Conservation (phyloP, 2,329 filamentous ascomycete genomes). For the Zymoseptoria passerinii region DNA sequence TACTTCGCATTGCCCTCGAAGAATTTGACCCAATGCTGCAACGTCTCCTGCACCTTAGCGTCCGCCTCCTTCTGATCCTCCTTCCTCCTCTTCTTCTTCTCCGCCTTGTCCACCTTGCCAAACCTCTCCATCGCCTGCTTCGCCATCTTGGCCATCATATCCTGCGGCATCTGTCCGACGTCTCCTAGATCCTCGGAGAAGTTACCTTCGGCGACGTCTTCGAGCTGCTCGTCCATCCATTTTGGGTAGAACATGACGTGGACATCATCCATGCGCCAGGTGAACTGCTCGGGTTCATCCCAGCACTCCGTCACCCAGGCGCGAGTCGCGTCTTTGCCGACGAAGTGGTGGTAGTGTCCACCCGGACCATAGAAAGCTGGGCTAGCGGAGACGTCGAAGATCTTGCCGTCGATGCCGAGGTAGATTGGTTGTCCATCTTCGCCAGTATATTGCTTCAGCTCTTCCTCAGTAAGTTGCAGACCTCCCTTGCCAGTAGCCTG, state of each 20-base stretch:
- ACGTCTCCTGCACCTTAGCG: slow-evolving; percentile 53
- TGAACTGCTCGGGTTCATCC: slow-evolving; percentile 23
- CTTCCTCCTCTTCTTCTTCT: slow-evolving; percentile 15
- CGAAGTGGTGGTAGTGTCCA: slow-evolving; percentile 26
- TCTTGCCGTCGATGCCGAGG: slow-evolving; percentile 25
- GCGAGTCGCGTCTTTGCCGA: slow-evolving; percentile 24
- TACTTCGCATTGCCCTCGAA: slow-evolving; percentile 22
- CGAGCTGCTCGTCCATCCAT: slow-evolving; percentile 23
- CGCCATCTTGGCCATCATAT: slow-evolving; percentile 21
- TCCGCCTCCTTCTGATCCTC: slow-evolving; percentile 42
- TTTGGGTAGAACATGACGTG: slow-evolving; percentile 24
- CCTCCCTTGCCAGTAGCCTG: slow-evolving; percentile 3
- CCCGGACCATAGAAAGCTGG: slow-evolving; percentile 27
- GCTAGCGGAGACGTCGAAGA: slow-evolving; percentile 25
- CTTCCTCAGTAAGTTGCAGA: slow-evolving; percentile 16
- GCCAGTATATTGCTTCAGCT: slow-evolving; percentile 22
- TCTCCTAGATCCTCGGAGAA: slow-evolving; percentile 14
- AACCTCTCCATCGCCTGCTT: slow-evolving; percentile 21
- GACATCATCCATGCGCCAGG: slow-evolving; percentile 20
- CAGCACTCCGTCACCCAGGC: slow-evolving; percentile 28
- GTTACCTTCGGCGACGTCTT: slow-evolving; percentile 12
- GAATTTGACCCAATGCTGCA: slow-evolving; percentile 53
- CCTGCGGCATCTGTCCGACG: slow-evolving; percentile 12
- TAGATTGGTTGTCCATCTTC: slow-evolving; percentile 23
- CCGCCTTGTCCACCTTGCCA: slow-evolving; percentile 13